Evolutionary conservation across 306 rosid species (phyloP), one percentile per base, ranked within the genome.

Genomic region (Ziziphus jujuba): DNA sequence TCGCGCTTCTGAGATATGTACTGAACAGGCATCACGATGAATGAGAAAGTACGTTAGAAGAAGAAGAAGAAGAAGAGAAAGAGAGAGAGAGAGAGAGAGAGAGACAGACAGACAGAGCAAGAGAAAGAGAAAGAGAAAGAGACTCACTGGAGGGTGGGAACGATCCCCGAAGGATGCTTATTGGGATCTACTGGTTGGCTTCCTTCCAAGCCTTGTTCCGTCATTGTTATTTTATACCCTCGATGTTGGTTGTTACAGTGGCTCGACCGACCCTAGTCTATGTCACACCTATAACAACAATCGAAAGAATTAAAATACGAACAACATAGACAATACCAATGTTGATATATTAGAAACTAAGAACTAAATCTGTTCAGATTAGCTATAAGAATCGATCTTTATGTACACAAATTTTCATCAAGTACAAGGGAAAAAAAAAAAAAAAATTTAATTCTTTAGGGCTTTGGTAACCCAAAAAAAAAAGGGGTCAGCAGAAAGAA

Each of bases 111-210:
- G n/a, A n/a, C n/a, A n/a, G n/a, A n/a, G n/a, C n/a, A n/a, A n/a
- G n/a, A n/a, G n/a, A n/a, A n/a, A n/a, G n/a, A n/a, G n/a, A n/a
- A n/a, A n/a, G n/a, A 50, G 35, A 35, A n/a, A 21, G 52, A 33
- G 68, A 90, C 98, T 88, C 90, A 93, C 98, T 88, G 98, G 8
- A 93, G 91, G 67, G 93, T 93, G 38, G 98, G 98, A 38, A 93
- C 90, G 24, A 90, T 93, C 74, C 97, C 97, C 71, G 96, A 90
- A 83, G 97, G 98, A 61, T 93, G 96, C 73, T 88, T 85, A 81
- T 73, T 80, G 54, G 73, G 83, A 86, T 86, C 98, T 15, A 88
- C 89, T 0, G 97, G 95, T 57, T 93, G 96, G 88, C 84, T 88
- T 36, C 88, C 93, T 80, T 90, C 96, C 88, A 74, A 53, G 70